A percentile compares a stretch with the other conserved stretches of the same genome.
Evolutionary conservation across 371 early-diverging fungal species (phyloP).

Genomic region (Fennellomyces sp.): DNA sequence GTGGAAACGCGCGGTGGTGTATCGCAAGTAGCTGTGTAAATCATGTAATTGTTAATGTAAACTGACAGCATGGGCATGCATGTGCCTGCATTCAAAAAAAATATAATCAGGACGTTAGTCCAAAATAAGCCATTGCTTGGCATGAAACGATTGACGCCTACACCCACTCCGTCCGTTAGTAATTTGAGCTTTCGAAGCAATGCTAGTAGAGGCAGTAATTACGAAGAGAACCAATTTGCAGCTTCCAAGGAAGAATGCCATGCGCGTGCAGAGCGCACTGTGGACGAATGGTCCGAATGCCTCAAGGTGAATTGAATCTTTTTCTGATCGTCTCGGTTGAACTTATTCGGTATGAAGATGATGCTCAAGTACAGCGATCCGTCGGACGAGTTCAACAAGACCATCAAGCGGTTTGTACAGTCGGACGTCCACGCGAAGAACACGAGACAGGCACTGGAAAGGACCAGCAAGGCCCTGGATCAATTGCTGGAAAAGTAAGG

Average conservation of each 20-base stretch:
- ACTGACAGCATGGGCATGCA: too few relatives aligned
- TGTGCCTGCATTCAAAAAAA: too few relatives aligned
- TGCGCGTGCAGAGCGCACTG: slow-evolving; percentile 21
- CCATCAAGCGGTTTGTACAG: slow-evolving; percentile 27
- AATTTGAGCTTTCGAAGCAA: slow-evolving; percentile 10
- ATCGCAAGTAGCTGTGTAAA: background rate
- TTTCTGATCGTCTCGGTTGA: background rate
- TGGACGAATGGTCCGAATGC: slow-evolving; percentile 30
- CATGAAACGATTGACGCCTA: slow-evolving; percentile 5
- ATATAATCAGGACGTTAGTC: too few relatives aligned
- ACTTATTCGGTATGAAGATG: background rate
- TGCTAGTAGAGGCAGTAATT: background rate
- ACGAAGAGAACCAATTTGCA: slow-evolving; percentile 11
- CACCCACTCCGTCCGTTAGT: slow-evolving; percentile 8
- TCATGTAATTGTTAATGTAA: too few relatives aligned
- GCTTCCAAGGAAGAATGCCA: slow-evolving; percentile 31
- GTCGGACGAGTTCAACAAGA: slow-evolving; percentile 25
- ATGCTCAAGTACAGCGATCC: slow-evolving; percentile 6
- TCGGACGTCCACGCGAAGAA: slow-evolving; percentile 29
- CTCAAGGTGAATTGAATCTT: slow-evolving; percentile 17
- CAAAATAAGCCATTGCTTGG: too few relatives aligned
- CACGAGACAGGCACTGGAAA: slow-evolving; percentile 22
- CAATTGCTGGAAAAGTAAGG: slow-evolving; percentile 13
- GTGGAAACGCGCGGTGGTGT: slow-evolving; percentile 7
- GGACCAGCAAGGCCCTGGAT: slow-evolving; percentile 8